These are phyloP conservation scores for Diaporthe citriasiana DNA, from an alignment of 2,329 filamentous ascomycete genomes.

Conservation along the genomic window DNA sequence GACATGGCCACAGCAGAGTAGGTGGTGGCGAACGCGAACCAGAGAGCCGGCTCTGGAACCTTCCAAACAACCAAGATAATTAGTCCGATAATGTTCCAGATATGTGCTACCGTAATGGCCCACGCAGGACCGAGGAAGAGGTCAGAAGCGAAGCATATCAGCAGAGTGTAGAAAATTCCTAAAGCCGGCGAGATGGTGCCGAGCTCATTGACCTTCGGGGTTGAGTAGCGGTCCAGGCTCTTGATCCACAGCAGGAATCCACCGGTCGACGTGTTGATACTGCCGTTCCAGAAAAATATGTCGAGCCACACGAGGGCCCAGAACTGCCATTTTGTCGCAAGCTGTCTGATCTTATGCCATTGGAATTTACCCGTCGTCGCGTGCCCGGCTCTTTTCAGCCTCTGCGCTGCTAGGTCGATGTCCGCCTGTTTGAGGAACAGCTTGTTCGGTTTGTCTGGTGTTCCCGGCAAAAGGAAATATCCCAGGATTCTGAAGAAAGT, in stretches of 20 bases:
- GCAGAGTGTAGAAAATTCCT: conserved; percentile 69
- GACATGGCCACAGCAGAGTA: conserved; percentile 66
- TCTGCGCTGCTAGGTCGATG: conserved; percentile 58
- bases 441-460: conserved; percentile 63
- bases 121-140: conserved; percentile 65
- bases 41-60: conserved; percentile 66
- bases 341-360: conserved; percentile 48
- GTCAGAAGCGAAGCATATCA: conserved; percentile 68
- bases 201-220: conserved; percentile 63
- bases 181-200: conserved; percentile 66
- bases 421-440: conserved; percentile 62
- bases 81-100: conserved; percentile 66
- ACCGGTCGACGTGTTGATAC: conserved; percentile 61
- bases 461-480: conserved; percentile 66
- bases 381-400: conserved; percentile 62
- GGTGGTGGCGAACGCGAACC: conserved; percentile 66
- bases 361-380: conserved; percentile 54
- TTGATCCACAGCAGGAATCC: conserved; percentile 72
- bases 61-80: conserved; percentile 69
- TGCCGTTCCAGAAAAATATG: conserved; percentile 70
- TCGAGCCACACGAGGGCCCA: conserved; percentile 66
- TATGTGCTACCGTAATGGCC: conserved; percentile 66
- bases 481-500: conserved; percentile 55
- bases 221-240: conserved; percentile 62
- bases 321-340: conserved; percentile 61